These are phyloP conservation scores for Alliaria petiolata DNA, from an alignment of 345 rosid genomes.

Conservation along the genomic window DNA sequence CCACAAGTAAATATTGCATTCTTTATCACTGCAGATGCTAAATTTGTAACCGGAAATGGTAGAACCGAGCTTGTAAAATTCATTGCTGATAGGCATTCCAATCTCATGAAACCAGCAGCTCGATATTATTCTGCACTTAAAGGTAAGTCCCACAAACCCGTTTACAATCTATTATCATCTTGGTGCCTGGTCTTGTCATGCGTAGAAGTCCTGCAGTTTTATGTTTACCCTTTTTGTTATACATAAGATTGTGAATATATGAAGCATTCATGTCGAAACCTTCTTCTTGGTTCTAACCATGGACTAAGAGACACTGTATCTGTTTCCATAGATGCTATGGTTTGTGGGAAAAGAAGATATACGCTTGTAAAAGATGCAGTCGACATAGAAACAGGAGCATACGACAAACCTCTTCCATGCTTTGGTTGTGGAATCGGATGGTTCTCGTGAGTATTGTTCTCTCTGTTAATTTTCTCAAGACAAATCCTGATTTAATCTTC, in stretches of 20 bases:
- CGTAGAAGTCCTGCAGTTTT: neutral
- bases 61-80: conserved; percentile 56
- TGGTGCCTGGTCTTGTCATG: neutral
- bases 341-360: conserved; percentile 58
- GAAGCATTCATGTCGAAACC: neutral
- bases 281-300: neutral
- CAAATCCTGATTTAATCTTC: conserved; percentile 6
- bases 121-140: conserved; percentile 46
- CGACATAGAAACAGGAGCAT: conserved; percentile 54
- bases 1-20: neutral
- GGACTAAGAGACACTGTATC: neutral
- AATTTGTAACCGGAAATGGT: conserved; percentile 34
- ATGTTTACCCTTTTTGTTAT: neutral
- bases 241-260: neutral
- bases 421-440: conserved; percentile 97
- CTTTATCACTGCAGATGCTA: conserved; percentile 35
- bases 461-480: neutral
- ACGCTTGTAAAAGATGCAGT: conserved; percentile 61
- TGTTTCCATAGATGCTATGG: conserved; percentile 40
- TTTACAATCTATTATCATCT: neutral
- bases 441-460: conserved; percentile 76
- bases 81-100: conserved; percentile 54
- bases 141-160: conserved; percentile 38
- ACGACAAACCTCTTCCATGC: conserved; percentile 89
- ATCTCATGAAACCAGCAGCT: conserved; percentile 71